Base-by-base conservation (phyloP, 2,329 filamentous ascomycete species). In the Ascochyta pisi region DNA sequence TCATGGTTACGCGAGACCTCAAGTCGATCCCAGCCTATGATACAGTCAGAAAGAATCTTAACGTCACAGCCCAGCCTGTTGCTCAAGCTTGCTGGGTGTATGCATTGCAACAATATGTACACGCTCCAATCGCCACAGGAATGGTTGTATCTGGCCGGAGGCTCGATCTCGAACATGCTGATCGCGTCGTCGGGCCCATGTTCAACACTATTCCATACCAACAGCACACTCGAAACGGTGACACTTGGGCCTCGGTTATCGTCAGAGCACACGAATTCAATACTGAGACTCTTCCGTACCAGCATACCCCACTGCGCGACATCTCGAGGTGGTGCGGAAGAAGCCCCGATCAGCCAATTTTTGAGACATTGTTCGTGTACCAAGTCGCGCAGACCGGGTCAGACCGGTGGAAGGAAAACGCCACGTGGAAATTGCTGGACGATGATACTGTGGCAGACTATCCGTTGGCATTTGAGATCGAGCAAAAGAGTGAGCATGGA, bases 161-260 rank as follows among this genome's bases (percentile, higher is more conserved):
- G 0, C 84, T 96, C 4, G 84, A 90, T 39, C 76, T 92, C 12
- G 82, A 88, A 7, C 80, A 81, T 2, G 83, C 87, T 2, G 89
- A 92, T 42, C 70, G 81, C 22, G 84, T 90, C 0, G 83, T 95
- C 38, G 94, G 93, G 0, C 93, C 94, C 0, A 77, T 97, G 19
- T 96, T 97, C 82, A 97, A 97, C 70, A 96, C 92, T 0, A 79
- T 97, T 1, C 92, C 93, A 0, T 92, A 89, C 69, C 82, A 84
- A 50, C 75, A 86, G 31, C 69, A 77, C 6, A 62, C 83, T 13
- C 58, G 75, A 6, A 60, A 72, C 0, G 67, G 74, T 0, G 77
- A 82, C 4, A 85, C 81, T 0, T 92, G 89, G 86, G 70, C 76
- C 0, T 80, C 84, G 0, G 73, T 92, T 1, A 79, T 92, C 22